Evolutionary conservation across 805 yeast species (phyloP).

Genomic region (Wickerhamiella dianesei): DNA sequence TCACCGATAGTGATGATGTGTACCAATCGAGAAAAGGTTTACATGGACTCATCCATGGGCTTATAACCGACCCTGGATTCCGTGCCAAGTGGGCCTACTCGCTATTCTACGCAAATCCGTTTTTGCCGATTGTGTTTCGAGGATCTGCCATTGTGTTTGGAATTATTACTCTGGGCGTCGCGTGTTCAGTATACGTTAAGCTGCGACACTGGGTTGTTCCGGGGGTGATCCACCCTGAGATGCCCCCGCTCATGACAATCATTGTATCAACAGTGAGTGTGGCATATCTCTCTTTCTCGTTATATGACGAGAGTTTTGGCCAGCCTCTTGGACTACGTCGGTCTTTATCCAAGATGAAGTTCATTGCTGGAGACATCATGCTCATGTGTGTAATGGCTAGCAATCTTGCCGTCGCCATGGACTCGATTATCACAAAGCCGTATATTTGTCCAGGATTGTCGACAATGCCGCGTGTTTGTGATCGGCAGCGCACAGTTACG

Average conservation of each 20-base stretch:
- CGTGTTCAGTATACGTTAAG: constrained; percentile 34
- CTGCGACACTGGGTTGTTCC: background rate
- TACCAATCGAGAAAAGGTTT: background rate
- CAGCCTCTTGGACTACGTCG: constrained; percentile 83
- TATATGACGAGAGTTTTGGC: constrained; percentile 83
- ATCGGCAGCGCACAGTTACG: constrained; percentile 64
- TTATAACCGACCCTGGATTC: background rate
- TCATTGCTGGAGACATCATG: constrained; percentile 67
- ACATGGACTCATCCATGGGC: background rate
- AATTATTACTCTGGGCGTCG: constrained; percentile 56
- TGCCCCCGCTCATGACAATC: constrained; percentile 88
- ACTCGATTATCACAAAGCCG: constrained; percentile 36
- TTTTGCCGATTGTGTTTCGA: constrained; percentile 67
- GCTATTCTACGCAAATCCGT: constrained; percentile 52
- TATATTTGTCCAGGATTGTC: constrained; percentile 16
- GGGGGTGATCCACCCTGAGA: constrained; percentile 19
- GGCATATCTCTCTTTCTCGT: constrained; percentile 63
- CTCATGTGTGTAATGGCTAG: constrained; percentile 86
- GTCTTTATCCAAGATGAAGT: constrained; percentile 68
- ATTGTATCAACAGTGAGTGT: constrained; percentile 70
- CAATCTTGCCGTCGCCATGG: constrained; percentile 71
- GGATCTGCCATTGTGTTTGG: constrained; percentile 45
- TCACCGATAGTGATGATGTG: background rate
- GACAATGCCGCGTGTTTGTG: constrained; percentile 41
- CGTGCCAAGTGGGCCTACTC: background rate